These are phyloP conservation scores for Triticum aestivum DNA, from an alignment of 176 grass and related monocot genomes.

Conservation along the genomic window DNA sequence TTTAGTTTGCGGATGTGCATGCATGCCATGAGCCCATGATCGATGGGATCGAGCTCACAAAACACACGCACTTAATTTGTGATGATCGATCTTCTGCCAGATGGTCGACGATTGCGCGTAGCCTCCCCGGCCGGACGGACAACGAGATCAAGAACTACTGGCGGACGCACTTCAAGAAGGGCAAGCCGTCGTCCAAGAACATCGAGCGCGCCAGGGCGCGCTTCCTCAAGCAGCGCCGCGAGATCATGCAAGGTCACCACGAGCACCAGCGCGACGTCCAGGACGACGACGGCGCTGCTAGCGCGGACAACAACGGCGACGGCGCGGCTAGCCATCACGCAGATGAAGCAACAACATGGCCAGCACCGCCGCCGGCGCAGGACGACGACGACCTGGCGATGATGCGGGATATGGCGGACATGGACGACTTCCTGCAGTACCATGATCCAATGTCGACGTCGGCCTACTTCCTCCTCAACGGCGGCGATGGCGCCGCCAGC, in stretches of 20 bases:
- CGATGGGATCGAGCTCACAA: not conserved
- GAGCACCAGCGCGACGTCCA: not conserved
- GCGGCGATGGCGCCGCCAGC: slow-evolving; percentile 24
- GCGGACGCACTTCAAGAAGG: slow-evolving; percentile 96
- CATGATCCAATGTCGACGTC: slow-evolving; percentile 37
- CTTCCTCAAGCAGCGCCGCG: slow-evolving; percentile 62
- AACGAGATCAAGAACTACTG: slow-evolving; percentile 99
- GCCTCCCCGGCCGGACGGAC: slow-evolving; percentile 86
- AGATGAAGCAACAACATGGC: not conserved
- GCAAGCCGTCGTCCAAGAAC: slow-evolving; percentile 81
- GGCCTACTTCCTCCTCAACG: slow-evolving; percentile 12
- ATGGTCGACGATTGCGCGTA: slow-evolving; percentile 94
- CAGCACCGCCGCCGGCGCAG: not conserved
- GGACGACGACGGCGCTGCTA: not conserved
- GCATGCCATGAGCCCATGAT: not conserved
- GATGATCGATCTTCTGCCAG: slow-evolving; percentile 27
- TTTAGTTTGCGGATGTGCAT: not conserved
- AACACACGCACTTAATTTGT: not conserved
- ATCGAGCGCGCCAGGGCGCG: slow-evolving; percentile 72
- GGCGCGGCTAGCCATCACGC: not conserved
- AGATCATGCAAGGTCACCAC: slow-evolving; percentile 22
- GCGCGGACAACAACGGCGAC: not conserved
- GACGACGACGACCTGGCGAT: slow-evolving; percentile 8
- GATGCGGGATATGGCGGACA: slow-evolving; percentile 26
- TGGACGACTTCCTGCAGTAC: slow-evolving; percentile 41